Percentiles rank a stretch among this genome's conserved stretches.
phyloP scores from a whole-genome alignment of 2,329 filamentous ascomycete species.

The Calonectria naviculata region DNA sequence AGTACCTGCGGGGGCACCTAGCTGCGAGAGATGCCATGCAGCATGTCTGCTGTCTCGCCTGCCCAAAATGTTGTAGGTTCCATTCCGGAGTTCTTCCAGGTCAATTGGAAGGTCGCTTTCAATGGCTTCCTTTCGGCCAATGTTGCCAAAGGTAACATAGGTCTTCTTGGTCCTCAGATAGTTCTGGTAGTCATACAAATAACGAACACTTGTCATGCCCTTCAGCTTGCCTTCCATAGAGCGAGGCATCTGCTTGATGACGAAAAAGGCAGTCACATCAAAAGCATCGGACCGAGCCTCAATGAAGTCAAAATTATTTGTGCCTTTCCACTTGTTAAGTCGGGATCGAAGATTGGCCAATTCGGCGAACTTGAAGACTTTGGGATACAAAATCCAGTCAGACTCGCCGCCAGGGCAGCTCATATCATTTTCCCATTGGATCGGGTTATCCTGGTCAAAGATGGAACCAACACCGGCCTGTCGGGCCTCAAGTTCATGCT shows the following conservation, averaged over 20 bases:
- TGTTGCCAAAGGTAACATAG: neutral
- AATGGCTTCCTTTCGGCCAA: neutral
- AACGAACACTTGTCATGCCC: neutral
- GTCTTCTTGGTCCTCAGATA: slow-evolving; percentile 2
- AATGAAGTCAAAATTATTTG: neutral
- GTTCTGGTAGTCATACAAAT: slow-evolving; percentile 8
- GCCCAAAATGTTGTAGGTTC: neutral
- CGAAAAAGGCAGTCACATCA: neutral
- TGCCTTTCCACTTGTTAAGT: slow-evolving; percentile 1
- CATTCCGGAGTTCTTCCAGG: neutral
- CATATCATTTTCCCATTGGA: slow-evolving; percentile 8
- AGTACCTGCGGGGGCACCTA: neutral
- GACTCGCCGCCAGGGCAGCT: slow-evolving; percentile 6
- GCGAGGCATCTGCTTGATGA: slow-evolving; percentile 1
- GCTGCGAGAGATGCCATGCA: neutral
- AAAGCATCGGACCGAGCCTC: neutral
- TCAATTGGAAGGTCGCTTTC: neutral
- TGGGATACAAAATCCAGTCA: neutral
- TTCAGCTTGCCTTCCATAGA: neutral
- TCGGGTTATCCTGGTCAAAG: slow-evolving; percentile 2
- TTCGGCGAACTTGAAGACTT: neutral
- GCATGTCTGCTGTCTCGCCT: neutral
- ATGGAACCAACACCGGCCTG: neutral
- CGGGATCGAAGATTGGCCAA: neutral
- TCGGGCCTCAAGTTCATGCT: neutral